These are phyloP conservation scores for Rhizopus arrhizus DNA, from an alignment of 371 early-diverging fungal species.

Conservation along the genomic window DNA sequence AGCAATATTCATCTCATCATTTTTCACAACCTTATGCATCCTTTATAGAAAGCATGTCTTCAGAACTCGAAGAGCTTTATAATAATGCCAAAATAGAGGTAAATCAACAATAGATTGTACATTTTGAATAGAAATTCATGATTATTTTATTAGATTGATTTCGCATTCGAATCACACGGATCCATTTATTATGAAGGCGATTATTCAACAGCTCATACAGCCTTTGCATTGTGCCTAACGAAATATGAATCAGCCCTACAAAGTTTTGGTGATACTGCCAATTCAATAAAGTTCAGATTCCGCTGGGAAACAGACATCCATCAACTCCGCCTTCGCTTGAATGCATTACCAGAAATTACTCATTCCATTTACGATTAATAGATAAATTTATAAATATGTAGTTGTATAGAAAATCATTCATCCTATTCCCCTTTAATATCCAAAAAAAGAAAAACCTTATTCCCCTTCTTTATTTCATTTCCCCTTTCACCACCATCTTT, in stretches of 20 bases:
- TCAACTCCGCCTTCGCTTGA: slow-evolving; percentile 20
- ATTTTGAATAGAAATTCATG: not conserved
- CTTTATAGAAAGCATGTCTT: slow-evolving; percentile 11
- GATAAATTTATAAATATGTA: not conserved
- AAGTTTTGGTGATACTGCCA: slow-evolving; percentile 17
- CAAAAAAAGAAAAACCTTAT: not conserved
- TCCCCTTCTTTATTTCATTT: not conserved
- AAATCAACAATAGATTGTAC: not conserved
- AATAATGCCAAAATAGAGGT: slow-evolving; percentile 30
- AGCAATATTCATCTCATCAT: slow-evolving; percentile 4
- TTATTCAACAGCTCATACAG: slow-evolving; percentile 16
- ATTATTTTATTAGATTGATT: slow-evolving; percentile 21
- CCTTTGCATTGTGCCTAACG: slow-evolving; percentile 21
- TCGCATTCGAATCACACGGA: slow-evolving; percentile 33
- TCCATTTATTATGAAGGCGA: slow-evolving; percentile 36
- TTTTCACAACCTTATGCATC: slow-evolving; percentile 1
- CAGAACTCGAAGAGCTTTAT: slow-evolving; percentile 22
- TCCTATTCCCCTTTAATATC: not conserved
- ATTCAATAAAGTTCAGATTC: slow-evolving; percentile 24
- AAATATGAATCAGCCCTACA: slow-evolving; percentile 20
- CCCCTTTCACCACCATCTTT: too few relatives aligned
- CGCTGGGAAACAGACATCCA: slow-evolving; percentile 29
- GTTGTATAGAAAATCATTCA: not conserved
- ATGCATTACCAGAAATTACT: slow-evolving; percentile 16
- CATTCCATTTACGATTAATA: slow-evolving; percentile 20